These are phyloP conservation scores for Coemansia sp. DNA, from an alignment of 192 early-diverging fungal species.

Conservation along the genomic window DNA sequence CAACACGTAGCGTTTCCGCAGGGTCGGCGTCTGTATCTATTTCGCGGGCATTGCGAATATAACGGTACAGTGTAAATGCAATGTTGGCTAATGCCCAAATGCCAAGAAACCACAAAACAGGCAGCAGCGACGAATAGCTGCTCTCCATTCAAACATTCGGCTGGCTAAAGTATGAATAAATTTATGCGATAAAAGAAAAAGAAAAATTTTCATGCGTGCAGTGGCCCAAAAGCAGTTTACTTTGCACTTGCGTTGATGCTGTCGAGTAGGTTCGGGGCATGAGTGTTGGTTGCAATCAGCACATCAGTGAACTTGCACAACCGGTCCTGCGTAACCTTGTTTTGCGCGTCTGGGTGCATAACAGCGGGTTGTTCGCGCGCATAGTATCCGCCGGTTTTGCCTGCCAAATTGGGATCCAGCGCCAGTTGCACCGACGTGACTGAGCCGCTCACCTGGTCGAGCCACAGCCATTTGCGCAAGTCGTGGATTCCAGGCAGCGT, in stretches of 20 bases:
- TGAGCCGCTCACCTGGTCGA: slow-evolving; percentile 35
- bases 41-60: neutral
- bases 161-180: neutral
- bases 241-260: slow-evolving; percentile 28
- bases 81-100: slow-evolving; percentile 18
- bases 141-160: slow-evolving; percentile 15
- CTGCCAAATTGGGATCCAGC: slow-evolving; percentile 33
- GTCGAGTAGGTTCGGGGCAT: slow-evolving; percentile 26
- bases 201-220: neutral
- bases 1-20: neutral
- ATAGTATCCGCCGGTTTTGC: slow-evolving; percentile 40
- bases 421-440: slow-evolving; percentile 39
- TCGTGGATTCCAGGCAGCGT: slow-evolving; percentile 44
- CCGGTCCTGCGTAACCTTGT: slow-evolving; percentile 27
- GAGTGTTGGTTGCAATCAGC: slow-evolving; percentile 44
- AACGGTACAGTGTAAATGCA: neutral
- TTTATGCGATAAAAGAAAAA: neutral
- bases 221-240: neutral
- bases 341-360: slow-evolving; percentile 24
- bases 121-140: slow-evolving; percentile 5
- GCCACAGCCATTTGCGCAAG: slow-evolving; percentile 38
- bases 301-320: slow-evolving; percentile 43
- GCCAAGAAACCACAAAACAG: slow-evolving; percentile 13
- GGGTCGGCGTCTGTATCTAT: neutral
- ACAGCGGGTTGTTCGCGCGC: slow-evolving; percentile 41